phyloP scores from a whole-genome alignment of 345 rosid species.

The Brassica juncea region DNA sequence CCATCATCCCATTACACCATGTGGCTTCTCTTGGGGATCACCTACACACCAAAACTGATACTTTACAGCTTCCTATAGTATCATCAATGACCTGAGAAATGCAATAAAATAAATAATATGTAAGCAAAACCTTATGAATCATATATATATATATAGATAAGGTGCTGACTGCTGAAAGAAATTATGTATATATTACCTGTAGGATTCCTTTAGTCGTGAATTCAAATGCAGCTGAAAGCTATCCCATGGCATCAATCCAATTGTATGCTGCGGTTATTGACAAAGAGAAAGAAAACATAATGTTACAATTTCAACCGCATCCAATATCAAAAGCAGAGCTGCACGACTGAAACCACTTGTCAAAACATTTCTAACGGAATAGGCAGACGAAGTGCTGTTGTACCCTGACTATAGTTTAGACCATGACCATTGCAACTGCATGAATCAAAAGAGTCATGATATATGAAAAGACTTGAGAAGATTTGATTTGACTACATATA shows the following conservation, averaged over 20 bases:
- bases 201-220: slow-evolving; percentile 91
- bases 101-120: neutral
- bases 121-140: neutral
- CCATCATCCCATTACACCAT: slow-evolving; percentile 95
- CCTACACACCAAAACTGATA: slow-evolving; percentile 82
- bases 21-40: slow-evolving; percentile 84
- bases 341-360: neutral
- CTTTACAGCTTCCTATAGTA: slow-evolving; percentile 71
- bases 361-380: neutral
- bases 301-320: neutral
- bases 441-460: slow-evolving; percentile 43
- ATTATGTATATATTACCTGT: slow-evolving; percentile 51
- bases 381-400: slow-evolving; percentile 17
- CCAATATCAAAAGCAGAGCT: neutral
- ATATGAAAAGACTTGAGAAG: too few species aligned
- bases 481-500: too few species aligned
- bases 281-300: neutral
- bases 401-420: slow-evolving; percentile 89
- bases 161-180: neutral
- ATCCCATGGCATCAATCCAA: slow-evolving; percentile 80
- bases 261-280: slow-evolving; percentile 84
- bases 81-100: neutral
- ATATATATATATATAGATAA: neutral
- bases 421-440: slow-evolving; percentile 63
- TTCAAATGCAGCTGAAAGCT: slow-evolving; percentile 82